A percentile compares a stretch with the other conserved stretches of the same genome.
Evolutionary conservation across 2,329 filamentous ascomycete genomes (phyloP).

Genomic region (Calonectria pauciramosa): DNA sequence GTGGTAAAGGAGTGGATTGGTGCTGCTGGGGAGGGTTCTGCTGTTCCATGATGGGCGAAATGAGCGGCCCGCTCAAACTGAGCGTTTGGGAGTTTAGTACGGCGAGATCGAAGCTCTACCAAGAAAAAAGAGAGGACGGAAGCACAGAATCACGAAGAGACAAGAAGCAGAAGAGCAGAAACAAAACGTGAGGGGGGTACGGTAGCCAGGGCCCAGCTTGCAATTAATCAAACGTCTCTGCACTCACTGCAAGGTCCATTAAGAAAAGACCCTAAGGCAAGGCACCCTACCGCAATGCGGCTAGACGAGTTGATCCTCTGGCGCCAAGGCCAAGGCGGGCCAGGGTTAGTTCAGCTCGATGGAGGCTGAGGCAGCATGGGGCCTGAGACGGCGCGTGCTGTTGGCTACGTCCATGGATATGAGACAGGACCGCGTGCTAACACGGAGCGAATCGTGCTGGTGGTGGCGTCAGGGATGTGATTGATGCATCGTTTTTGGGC

Average conservation of each 20-base stretch:
- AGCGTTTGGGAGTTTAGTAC: neutral
- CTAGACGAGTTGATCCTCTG: slow-evolving; percentile 6
- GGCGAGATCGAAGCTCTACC: neutral
- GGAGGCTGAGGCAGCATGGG: slow-evolving; percentile 15
- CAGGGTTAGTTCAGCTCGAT: slow-evolving; percentile 13
- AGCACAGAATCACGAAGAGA: neutral
- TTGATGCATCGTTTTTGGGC: neutral
- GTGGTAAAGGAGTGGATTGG: neutral
- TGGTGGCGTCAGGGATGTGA: neutral
- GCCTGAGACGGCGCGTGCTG: neutral
- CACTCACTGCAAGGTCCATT: neutral
- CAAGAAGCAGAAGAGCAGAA: neutral
- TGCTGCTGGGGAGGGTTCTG: neutral
- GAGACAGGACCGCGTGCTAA: neutral
- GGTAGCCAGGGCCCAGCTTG: neutral
- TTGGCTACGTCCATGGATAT: neutral
- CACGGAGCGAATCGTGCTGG: neutral
- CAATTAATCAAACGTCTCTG: neutral
- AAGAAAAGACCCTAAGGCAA: neutral
- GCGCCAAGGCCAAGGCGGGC: neutral
- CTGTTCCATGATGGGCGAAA: slow-evolving; percentile 10
- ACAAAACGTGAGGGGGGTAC: neutral
- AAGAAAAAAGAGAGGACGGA: neutral
- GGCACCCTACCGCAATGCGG: neutral
- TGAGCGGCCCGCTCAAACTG: neutral